A percentile compares a stretch with the other conserved stretches of the same genome.
Evolutionary conservation across 306 rosid genomes (phyloP).

Genomic region (Quercus bicolor): DNA sequence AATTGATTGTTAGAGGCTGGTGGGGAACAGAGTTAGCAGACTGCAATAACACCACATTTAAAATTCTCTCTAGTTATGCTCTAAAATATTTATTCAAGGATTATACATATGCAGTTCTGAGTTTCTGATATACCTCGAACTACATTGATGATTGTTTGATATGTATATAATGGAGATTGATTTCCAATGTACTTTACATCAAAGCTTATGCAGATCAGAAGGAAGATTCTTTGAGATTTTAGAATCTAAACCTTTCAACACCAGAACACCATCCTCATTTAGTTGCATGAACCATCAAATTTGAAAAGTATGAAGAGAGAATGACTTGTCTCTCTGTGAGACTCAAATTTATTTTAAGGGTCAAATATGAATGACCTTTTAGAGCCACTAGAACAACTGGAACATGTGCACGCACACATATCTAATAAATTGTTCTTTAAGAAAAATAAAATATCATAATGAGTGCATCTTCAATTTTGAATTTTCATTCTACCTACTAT

Average conservation of each 20-base stretch:
- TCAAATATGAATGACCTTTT: no score
- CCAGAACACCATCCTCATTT: conserved; percentile 39
- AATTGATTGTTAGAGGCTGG: no score
- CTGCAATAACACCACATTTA: conserved; percentile 14
- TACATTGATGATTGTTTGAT: background rate
- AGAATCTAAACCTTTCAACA: conserved; percentile 55
- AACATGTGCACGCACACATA: no score
- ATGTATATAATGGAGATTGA: background rate
- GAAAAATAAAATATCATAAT: no score
- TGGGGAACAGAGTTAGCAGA: conserved; percentile 24
- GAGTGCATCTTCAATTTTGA: no score
- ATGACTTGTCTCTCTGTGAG: no score
- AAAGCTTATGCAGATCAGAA: conserved; percentile 52
- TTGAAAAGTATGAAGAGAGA: no score
- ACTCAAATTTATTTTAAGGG: no score
- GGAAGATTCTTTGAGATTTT: conserved; percentile 62
- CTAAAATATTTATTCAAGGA: background rate
- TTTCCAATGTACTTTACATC: conserved; percentile 44
- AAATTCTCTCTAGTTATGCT: background rate
- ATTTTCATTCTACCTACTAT: no score
- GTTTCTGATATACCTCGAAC: conserved; percentile 17
- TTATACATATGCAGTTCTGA: background rate
- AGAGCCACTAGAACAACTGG: no score
- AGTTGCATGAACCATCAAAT: conserved; percentile 23
- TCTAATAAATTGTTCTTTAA: no score